phyloP scores from a whole-genome alignment of 2,329 filamentous ascomycete species.

The Orbilia blumenaviensis region DNA sequence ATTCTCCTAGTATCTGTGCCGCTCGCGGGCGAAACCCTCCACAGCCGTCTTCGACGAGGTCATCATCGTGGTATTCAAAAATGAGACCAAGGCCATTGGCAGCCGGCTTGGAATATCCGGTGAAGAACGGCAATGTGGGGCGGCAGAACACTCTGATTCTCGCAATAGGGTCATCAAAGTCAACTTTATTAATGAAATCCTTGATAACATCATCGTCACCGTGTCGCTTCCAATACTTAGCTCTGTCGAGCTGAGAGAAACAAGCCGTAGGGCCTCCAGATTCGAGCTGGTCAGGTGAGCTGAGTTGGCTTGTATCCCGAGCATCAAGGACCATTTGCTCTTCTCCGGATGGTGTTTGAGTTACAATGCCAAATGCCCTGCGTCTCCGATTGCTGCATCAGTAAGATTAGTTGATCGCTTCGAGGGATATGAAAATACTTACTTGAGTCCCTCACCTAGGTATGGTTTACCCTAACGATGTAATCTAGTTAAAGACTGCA shows the following conservation, averaged over 20 bases:
- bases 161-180: slow-evolving; percentile 40
- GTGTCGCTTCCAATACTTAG: slow-evolving; percentile 43
- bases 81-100: slow-evolving; percentile 42
- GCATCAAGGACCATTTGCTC: slow-evolving; percentile 20
- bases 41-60: slow-evolving; percentile 41
- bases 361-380: slow-evolving; percentile 49
- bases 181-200: slow-evolving; percentile 46
- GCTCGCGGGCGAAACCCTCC: slow-evolving; percentile 38
- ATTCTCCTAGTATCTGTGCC: slow-evolving; percentile 33
- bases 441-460: slow-evolving; percentile 49
- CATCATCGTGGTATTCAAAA: slow-evolving; percentile 40
- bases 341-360: slow-evolving; percentile 39
- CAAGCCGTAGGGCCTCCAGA: slow-evolving; percentile 36
- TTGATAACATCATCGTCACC: slow-evolving; percentile 42
- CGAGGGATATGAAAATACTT: slow-evolving; percentile 20
- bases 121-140: slow-evolving; percentile 31
- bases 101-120: slow-evolving; percentile 33
- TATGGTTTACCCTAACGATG: slow-evolving; percentile 43
- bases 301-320: background rate
- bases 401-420: slow-evolving; percentile 15
- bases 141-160: slow-evolving; percentile 39
- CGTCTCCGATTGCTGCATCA: slow-evolving; percentile 50
- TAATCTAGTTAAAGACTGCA: background rate
- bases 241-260: slow-evolving; percentile 44
- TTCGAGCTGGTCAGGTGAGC: slow-evolving; percentile 27